Conservation (phyloP, 805 yeast species). For the Yarrowia yakushimensis region DNA sequence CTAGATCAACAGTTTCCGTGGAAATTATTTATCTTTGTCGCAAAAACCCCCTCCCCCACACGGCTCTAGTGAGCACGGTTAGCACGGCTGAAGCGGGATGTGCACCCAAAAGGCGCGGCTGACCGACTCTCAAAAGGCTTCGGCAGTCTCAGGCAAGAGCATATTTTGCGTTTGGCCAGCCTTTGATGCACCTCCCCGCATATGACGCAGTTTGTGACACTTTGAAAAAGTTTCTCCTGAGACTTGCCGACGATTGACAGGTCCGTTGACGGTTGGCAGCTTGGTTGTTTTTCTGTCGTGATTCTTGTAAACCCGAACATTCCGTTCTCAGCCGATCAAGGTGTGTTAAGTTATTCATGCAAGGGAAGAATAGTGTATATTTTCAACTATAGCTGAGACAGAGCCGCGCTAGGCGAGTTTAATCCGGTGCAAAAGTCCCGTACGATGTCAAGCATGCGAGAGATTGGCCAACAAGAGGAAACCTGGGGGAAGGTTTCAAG, state of each 20-base stretch:
- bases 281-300: too few species aligned
- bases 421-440: not conserved
- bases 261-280: too few species aligned
- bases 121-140: not conserved
- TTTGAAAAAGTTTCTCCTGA: not conserved
- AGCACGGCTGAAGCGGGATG: not conserved
- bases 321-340: too few species aligned
- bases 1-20: too few species aligned
- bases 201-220: not conserved
- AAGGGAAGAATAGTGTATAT: too few species aligned
- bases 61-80: not conserved
- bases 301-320: too few species aligned
- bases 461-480: not conserved
- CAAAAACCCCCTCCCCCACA: not conserved
- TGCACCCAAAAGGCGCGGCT: not conserved
- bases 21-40: too few species aligned
- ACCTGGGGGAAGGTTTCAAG: conserved; percentile 3
- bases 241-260: not conserved
- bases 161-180: not conserved
- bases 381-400: not conserved
- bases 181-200: not conserved
- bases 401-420: not conserved
- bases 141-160: conserved; percentile 1
- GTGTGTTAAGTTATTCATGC: not conserved
- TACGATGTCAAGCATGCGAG: not conserved